These are phyloP conservation scores for Cercophora sp. DNA, from an alignment of 495 filamentous ascomycete species.

Conservation along the genomic window DNA sequence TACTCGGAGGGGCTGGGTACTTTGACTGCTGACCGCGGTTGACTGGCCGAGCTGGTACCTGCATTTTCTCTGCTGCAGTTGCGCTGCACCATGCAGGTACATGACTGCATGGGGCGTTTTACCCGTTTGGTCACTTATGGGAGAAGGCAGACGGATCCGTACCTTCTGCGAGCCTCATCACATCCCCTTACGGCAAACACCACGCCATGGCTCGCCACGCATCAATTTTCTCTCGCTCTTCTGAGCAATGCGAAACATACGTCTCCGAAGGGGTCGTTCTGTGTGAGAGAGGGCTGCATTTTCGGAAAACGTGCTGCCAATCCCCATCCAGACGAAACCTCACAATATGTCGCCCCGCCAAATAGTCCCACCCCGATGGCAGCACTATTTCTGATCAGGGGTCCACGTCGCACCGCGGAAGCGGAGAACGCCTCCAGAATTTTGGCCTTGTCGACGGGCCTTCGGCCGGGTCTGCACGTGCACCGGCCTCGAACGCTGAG, in stretches of 20 bases:
- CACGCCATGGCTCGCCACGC: not conserved
- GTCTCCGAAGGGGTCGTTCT: not conserved
- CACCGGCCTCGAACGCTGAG: conserved; percentile 6
- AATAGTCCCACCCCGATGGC: not conserved
- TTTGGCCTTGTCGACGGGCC: not conserved
- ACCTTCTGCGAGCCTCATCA: conserved; percentile 12
- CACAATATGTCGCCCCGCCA: too few relatives aligned
- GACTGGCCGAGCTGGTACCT: conserved; percentile 16
- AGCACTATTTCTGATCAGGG: not conserved
- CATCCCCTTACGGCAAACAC: not conserved
- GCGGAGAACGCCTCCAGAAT: conserved; percentile 11
- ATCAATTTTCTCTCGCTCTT: not conserved
- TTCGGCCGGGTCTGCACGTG: not conserved
- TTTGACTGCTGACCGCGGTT: not conserved
- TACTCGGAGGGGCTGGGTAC: conserved; percentile 9
- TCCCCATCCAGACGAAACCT: too few relatives aligned
- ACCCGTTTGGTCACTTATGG: conserved; percentile 8
- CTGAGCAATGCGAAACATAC: conserved; percentile 6
- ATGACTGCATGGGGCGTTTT: conserved; percentile 5
- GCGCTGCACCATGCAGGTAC: conserved; percentile 28
- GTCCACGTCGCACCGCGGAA: conserved; percentile 10
- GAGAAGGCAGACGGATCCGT: conserved; percentile 5
- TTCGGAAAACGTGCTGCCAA: too few relatives aligned
- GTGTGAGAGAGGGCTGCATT: too few relatives aligned
- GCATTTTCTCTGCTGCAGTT: conserved; percentile 12